Percentiles rank a stretch among this genome's conserved stretches.
phyloP scores from a whole-genome alignment of 2,329 filamentous ascomycete genomes.

The Aspergillaceae sp. region DNA sequence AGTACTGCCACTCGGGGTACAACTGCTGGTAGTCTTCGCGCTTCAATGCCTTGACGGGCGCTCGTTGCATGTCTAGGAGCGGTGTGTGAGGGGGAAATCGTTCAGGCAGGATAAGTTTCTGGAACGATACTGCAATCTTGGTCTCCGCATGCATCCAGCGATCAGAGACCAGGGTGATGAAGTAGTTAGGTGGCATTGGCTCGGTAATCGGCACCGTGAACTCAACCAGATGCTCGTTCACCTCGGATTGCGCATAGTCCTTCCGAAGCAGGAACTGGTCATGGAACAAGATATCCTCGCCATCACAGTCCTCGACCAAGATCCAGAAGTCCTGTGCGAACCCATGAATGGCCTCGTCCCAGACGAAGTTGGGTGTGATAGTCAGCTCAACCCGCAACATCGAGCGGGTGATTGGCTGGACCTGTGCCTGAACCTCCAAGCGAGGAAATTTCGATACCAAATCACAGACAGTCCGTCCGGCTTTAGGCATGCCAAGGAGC shows the following conservation, averaged over 20 bases:
- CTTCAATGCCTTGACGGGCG: slow-evolving; percentile 84
- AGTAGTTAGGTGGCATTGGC: slow-evolving; percentile 98
- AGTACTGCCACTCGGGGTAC: slow-evolving; percentile 75
- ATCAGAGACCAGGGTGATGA: slow-evolving; percentile 89
- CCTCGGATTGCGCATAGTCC: slow-evolving; percentile 75
- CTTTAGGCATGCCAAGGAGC: slow-evolving; percentile 79
- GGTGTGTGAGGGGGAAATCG: slow-evolving; percentile 93
- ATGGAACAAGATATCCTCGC: slow-evolving; percentile 89
- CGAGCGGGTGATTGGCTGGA: slow-evolving; percentile 88
- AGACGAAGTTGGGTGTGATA: slow-evolving; percentile 89
- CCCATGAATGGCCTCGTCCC: slow-evolving; percentile 86
- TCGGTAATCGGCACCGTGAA: slow-evolving; percentile 95
- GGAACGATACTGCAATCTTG: slow-evolving; percentile 84
- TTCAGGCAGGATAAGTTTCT: slow-evolving; percentile 87
- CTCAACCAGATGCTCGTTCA: slow-evolving; percentile 89
- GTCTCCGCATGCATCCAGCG: slow-evolving; percentile 98
- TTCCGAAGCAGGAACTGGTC: slow-evolving; percentile 88
- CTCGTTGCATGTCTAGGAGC: slow-evolving; percentile 79
- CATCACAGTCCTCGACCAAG: slow-evolving; percentile 91
- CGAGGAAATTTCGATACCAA: slow-evolving; percentile 89
- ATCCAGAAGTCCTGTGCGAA: slow-evolving; percentile 93
- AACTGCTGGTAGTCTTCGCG: slow-evolving; percentile 69
- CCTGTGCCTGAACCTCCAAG: slow-evolving; percentile 83
- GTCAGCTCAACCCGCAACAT: slow-evolving; percentile 85
- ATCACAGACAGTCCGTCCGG: slow-evolving; percentile 74